Conservation (phyloP, 257 asterid genomes). For the Ligustrum vulgare region DNA sequence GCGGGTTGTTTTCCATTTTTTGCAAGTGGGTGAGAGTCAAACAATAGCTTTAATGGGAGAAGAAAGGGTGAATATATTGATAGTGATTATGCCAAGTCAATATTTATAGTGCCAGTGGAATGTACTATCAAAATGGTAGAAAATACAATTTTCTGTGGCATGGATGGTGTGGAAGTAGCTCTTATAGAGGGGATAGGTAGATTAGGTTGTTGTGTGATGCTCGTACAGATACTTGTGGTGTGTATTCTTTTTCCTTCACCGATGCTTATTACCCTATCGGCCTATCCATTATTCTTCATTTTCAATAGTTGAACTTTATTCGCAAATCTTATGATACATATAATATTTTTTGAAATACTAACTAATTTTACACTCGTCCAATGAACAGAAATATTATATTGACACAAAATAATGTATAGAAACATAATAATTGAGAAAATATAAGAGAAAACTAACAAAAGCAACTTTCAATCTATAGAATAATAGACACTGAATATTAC, state of each 20-base stretch:
- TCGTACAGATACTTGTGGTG: background rate
- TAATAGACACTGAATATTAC: too few species aligned
- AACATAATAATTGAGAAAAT: too few species aligned
- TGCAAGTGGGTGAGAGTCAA: background rate
- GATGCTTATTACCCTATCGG: background rate
- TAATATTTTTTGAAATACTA: too few species aligned
- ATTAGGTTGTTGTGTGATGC: background rate
- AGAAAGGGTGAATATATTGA: background rate
- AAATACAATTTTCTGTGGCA: background rate
- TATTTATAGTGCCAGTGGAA: background rate
- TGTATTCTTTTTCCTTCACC: background rate
- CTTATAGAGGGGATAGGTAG: background rate
- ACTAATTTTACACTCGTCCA: too few species aligned
- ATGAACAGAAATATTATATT: too few species aligned
- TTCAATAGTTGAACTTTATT: background rate
- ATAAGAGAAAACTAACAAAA: too few species aligned
- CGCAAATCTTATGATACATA: too few species aligned
- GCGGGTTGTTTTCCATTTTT: constrained; percentile 74
- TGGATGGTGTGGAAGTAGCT: background rate
- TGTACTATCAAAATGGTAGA: background rate
- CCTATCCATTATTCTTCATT: background rate
- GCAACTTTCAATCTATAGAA: too few species aligned
- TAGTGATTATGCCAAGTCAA: background rate
- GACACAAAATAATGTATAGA: too few species aligned
- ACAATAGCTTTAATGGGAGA: background rate